Evolutionary conservation across 371 early-diverging fungal species (phyloP), one percentile per base, ranked within the genome.

Genomic region (Syncephalastrum contaminatum): DNA sequence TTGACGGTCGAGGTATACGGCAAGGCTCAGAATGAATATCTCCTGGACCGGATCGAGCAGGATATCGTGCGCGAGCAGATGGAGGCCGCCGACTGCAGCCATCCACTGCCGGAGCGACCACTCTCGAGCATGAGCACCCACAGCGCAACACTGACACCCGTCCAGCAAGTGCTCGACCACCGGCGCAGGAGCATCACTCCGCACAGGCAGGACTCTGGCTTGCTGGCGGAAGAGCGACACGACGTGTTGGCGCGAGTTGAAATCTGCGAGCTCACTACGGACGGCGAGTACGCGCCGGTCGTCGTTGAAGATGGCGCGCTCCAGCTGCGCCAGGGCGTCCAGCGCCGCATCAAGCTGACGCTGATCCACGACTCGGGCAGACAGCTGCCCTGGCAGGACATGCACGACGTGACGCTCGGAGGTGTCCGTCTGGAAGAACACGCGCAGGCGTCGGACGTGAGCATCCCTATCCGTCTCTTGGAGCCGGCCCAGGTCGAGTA

Each of bases 321-420:
- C 57, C 57, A 77, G 27, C 67, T 93, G 40, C 81, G 86, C 41
- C 95, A 94, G 64, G 95, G 95, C 4, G 56, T 94, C 16, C 94
- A 93, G 66, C 79, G 93, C 4, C 85, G 92, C 6, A 75, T 94
- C 30, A 62, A 70, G 21, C 48, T 93, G 20, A 73, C 80, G 2
- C 54, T 94, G n/a, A 81, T 82, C 3, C 91, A 93, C 58, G 83
- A 84, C n/a, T 79, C 87, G 20, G 93, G 92, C 27, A 60, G 60
- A 4, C 87, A 86, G 43, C 70, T 94, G 40, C 73, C 67, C 13
- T 87, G 89, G 82, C 63, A 56, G 13, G 49, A 63, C 14, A 70
- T 89, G 1, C 46, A 69, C 0, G 63, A 58, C 15, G 63, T 88
- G 19, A 41, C 16, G 88, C 85, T 14, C 52, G 65, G 15, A 75